Evolutionary conservation across 129 eudicot species (phyloP), one percentile per base, ranked within the genome.

Genomic region (Centrapalus pauciflorus): DNA sequence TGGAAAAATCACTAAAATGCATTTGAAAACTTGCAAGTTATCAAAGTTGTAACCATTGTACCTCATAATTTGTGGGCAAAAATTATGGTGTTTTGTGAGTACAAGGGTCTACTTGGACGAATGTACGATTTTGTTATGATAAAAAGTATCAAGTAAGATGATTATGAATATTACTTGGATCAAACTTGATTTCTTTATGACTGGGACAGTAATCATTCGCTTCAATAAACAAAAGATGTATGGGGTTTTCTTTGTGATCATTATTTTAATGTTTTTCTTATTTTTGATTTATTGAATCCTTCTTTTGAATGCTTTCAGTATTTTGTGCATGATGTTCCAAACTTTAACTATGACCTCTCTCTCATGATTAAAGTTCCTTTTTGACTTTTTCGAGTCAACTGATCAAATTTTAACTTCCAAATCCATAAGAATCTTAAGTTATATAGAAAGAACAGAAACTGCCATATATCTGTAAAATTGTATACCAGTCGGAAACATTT

Each of bases 371-470:
- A 30, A 51, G 51, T 34, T 14, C 46, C 25, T n/a, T 30, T 56
- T 60, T 71, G 50, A 71, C 69, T 71, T 32, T 60, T 72, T 33
- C 34, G 54, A 33, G 38, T 30, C 49, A 30, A n/a, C 14, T 14
- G 54, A 14, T 46, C 19, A 24, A 46, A n/a, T 17, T 46, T 43
- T n/a, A 43, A 43, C 4, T 43, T 43, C 20, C 50, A n/a, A 41
- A 43, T 5, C 19, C 5, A 43, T 43, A 43, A 43, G 19, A 43
- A 43, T n/a, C 50, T 43, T 43, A 13, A 4, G 4, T n/a, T n/a
- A n/a, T n/a, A n/a, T n/a, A n/a, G n/a, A n/a, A n/a, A n/a, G n/a
- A n/a, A n/a, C n/a, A n/a, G n/a, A n/a, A n/a, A n/a, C n/a, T n/a
- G n/a, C n/a, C n/a, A n/a, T n/a, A n/a, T n/a, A n/a, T n/a, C n/a